Conservation (phyloP, 805 yeast genomes). For the Clavispora phyllophila region DNA sequence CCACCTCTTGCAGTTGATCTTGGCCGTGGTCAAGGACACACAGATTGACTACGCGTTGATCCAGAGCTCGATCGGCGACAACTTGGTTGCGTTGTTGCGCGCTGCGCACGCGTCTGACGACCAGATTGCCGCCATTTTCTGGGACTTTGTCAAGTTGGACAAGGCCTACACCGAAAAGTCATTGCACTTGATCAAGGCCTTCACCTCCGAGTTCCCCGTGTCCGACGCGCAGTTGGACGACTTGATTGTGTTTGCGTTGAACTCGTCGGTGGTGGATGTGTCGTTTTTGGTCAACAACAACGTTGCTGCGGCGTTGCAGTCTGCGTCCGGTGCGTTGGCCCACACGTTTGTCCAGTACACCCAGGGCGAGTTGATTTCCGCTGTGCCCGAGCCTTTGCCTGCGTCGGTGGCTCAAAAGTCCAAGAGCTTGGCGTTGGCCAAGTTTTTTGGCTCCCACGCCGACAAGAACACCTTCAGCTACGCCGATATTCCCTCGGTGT, state of each 20-base stretch:
- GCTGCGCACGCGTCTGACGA: slow-evolving; percentile 26
- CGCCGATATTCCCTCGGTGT: slow-evolving; percentile 30
- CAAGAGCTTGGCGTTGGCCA: slow-evolving; percentile 36
- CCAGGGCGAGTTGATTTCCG: slow-evolving; percentile 28
- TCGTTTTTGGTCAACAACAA: slow-evolving; percentile 39
- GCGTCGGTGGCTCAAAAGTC: slow-evolving; percentile 30
- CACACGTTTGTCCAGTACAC: slow-evolving; percentile 29
- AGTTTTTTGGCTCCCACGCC: slow-evolving; percentile 27
- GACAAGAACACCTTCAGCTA: slow-evolving; percentile 28
- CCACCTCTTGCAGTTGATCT: slow-evolving; percentile 26
- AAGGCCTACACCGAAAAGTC: slow-evolving; percentile 22
- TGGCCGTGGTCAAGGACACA: slow-evolving; percentile 26
- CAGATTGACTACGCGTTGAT: slow-evolving; percentile 29
- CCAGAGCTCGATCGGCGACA: slow-evolving; percentile 31
- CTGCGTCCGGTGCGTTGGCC: slow-evolving; percentile 24
- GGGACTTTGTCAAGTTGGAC: slow-evolving; percentile 37
- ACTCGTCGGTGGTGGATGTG: slow-evolving; percentile 33
- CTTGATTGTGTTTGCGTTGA: slow-evolving; percentile 33
- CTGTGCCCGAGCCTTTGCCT: slow-evolving; percentile 19
- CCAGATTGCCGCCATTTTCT: slow-evolving; percentile 28
- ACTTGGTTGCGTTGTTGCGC: slow-evolving; percentile 33
- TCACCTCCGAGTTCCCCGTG: slow-evolving; percentile 25
- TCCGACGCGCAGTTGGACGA: slow-evolving; percentile 21
- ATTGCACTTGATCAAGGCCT: slow-evolving; percentile 31
- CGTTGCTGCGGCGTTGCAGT: slow-evolving; percentile 27